A percentile compares a stretch with the other conserved stretches of the same genome.
Evolutionary conservation across 2,329 filamentous ascomycete genomes (phyloP).

Genomic region (Fusarium tanahbumbuense): DNA sequence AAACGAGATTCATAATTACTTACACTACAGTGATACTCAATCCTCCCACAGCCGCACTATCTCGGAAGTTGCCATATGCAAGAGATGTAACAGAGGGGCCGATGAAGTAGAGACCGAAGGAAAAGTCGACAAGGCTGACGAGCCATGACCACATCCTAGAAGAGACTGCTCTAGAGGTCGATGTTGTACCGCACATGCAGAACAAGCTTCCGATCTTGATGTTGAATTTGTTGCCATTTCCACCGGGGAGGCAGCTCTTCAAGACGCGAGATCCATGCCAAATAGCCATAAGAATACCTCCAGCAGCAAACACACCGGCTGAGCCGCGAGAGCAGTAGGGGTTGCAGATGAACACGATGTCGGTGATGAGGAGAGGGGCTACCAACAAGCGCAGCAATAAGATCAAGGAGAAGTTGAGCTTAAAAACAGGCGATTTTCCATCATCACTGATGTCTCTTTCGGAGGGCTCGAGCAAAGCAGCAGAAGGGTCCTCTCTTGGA

Average conservation of each 20-base stretch:
- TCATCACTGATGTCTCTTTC: constrained; percentile 15
- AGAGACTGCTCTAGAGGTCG: not conserved
- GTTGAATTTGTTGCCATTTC: constrained; percentile 35
- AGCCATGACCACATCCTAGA: constrained; percentile 18
- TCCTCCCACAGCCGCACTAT: not conserved
- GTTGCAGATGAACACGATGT: constrained; percentile 25
- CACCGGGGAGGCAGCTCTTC: constrained; percentile 15
- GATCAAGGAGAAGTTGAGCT: constrained; percentile 33
- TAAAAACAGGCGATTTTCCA: constrained; percentile 19
- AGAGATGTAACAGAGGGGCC: constrained; percentile 11
- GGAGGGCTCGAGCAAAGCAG: constrained; percentile 30
- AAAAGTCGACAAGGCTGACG: constrained; percentile 34
- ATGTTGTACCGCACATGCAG: constrained; percentile 31
- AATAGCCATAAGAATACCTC: constrained; percentile 19
- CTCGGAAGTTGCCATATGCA: not conserved
- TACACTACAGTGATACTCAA: constrained; percentile 37
- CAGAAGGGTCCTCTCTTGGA: constrained; percentile 31
- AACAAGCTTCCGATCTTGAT: constrained; percentile 40
- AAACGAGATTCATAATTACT: not conserved
- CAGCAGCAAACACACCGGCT: constrained; percentile 24
- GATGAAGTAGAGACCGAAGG: constrained; percentile 34
- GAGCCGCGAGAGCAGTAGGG: not conserved
- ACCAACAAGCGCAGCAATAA: constrained; percentile 26
- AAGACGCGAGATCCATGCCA: constrained; percentile 27
- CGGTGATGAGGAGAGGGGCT: constrained; percentile 31